phyloP scores from a whole-genome alignment of 2,329 filamentous ascomycete species.

The Fusarium sp. region DNA sequence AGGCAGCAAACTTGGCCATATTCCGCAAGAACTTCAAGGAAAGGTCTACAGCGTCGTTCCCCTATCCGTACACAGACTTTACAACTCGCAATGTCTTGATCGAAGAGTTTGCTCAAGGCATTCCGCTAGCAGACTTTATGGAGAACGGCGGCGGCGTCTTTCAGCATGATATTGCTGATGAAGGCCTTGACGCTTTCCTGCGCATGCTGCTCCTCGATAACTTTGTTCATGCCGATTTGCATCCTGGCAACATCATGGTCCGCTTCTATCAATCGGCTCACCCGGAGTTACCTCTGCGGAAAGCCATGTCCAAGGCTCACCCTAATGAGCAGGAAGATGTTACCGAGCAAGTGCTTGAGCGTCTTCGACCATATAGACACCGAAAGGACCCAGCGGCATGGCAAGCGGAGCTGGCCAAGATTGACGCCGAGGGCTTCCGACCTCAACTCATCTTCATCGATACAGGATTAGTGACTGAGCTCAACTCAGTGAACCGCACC shows the following conservation, averaged over 20 bases:
- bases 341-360: conserved; percentile 86
- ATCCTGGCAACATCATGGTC: conserved; percentile 99
- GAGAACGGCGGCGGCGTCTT: conserved; percentile 93
- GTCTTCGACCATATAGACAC: conserved; percentile 78
- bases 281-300: conserved; percentile 66
- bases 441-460: conserved; percentile 98
- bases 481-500: conserved; percentile 84
- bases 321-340: conserved; percentile 74
- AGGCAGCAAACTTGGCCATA: conserved; percentile 87
- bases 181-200: conserved; percentile 94
- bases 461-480: conserved; percentile 92
- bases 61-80: conserved; percentile 91
- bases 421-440: conserved; percentile 89
- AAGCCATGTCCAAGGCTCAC: conserved; percentile 48
- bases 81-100: conserved; percentile 92
- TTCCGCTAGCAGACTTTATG: conserved; percentile 89
- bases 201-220: conserved; percentile 98
- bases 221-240: conserved; percentile 95
- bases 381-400: conserved; percentile 75
- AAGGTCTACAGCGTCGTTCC: conserved; percentile 94
- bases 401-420: conserved; percentile 77
- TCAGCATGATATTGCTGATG: conserved; percentile 92
- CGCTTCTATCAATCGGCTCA: conserved; percentile 91
- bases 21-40: conserved; percentile 93
- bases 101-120: conserved; percentile 95